phyloP scores from a whole-genome alignment of 2,329 filamentous ascomycete species.

The Taxawa tesnikishii region DNA sequence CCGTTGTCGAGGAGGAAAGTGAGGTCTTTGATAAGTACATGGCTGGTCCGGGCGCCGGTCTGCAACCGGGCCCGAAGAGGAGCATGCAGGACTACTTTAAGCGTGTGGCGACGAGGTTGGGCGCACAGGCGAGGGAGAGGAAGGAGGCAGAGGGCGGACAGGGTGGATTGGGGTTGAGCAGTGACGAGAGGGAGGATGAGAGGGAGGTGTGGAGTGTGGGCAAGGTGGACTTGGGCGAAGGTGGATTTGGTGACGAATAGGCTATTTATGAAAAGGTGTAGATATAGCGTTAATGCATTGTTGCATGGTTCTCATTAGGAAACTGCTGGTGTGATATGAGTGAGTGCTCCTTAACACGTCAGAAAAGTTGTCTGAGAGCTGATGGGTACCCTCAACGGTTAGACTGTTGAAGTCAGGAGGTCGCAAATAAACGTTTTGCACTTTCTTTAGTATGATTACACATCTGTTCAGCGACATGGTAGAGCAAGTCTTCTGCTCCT shows the following conservation, averaged over 20 bases:
- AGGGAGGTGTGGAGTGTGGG: constrained; percentile 93
- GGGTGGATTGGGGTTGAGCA: constrained; percentile 72
- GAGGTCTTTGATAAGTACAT: constrained; percentile 89
- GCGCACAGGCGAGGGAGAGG: constrained; percentile 76
- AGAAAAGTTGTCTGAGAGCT: no score
- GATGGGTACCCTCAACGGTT: no score
- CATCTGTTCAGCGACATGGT: no score
- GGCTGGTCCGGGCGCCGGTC: constrained; percentile 48
- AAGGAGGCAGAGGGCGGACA: constrained; percentile 83
- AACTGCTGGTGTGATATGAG: no score
- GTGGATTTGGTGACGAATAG: neutral
- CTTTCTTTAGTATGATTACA: no score
- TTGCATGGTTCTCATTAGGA: no score
- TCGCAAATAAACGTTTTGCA: no score
- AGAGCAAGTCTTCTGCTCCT: no score
- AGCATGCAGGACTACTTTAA: constrained; percentile 98
- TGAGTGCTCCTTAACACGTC: no score
- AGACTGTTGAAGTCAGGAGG: no score
- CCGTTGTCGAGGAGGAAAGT: constrained; percentile 74
- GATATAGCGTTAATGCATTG: no score
- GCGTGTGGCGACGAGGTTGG: constrained; percentile 72
- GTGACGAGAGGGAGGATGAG: constrained; percentile 90
- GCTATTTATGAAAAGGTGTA: neutral
- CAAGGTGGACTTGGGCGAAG: constrained; percentile 67
- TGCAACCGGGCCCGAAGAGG: constrained; percentile 64